Evolutionary conservation across 257 asterid genomes (phyloP).

Genomic region (Paraleonurus japonicus): DNA sequence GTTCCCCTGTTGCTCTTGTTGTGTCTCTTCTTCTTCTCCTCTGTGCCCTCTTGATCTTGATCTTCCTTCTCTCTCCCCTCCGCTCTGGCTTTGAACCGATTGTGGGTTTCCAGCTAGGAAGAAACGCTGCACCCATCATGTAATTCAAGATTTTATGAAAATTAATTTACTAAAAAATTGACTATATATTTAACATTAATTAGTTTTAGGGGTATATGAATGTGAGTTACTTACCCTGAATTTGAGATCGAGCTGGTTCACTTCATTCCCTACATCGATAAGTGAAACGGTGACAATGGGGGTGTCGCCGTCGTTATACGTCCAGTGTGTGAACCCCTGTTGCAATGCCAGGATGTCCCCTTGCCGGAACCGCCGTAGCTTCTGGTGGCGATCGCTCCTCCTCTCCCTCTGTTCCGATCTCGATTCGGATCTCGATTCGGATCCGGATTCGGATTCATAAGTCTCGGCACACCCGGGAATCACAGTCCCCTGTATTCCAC

Average conservation of each 20-base stretch:
- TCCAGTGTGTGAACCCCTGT: constrained; percentile 46
- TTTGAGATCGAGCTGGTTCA: constrained; percentile 56
- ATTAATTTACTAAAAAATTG: too few species aligned
- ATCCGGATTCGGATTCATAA: constrained; percentile 32
- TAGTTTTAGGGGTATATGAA: too few species aligned
- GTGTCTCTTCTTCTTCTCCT: constrained; percentile 1
- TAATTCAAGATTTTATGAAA: too few species aligned
- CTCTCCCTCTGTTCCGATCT: constrained; percentile 12
- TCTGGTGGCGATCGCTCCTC: constrained; percentile 52
- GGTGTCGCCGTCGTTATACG: constrained; percentile 49
- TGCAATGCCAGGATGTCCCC: constrained; percentile 60
- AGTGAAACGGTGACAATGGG: constrained; percentile 38
- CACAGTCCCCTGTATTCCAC: constrained; percentile 47
- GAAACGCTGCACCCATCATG: too few species aligned
- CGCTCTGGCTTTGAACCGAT: neutral
- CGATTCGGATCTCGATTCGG: neutral
- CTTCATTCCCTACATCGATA: constrained; percentile 38
- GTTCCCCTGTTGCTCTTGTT: constrained; percentile 25
- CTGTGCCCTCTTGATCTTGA: constrained; percentile 3
- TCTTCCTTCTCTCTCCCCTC: neutral
- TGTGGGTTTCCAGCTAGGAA: constrained; percentile 51
- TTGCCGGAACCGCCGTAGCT: constrained; percentile 41
- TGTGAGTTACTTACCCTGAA: constrained; percentile 37
- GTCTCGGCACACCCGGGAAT: constrained; percentile 67
- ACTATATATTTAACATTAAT: too few species aligned